phyloP scores from a whole-genome alignment of 345 rosid genomes.

The Acer yangbiense region DNA sequence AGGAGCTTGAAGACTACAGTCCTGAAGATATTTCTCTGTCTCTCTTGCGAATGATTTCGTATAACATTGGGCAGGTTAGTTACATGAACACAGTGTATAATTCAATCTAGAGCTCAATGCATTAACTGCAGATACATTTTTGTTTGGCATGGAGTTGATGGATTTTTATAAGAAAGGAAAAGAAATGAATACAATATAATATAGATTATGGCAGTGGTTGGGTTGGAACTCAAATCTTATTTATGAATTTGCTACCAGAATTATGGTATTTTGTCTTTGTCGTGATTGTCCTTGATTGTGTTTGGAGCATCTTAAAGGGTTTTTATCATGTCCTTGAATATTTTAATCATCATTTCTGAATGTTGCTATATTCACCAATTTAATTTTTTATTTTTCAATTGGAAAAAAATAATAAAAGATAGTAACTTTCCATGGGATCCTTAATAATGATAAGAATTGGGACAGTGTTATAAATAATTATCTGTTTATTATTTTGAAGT shows the following conservation, averaged over 20 bases:
- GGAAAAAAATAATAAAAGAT: not conserved
- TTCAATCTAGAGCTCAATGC: not conserved
- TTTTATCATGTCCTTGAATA: conserved; percentile 1
- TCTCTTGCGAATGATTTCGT: conserved; percentile 97
- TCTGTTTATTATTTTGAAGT: not conserved
- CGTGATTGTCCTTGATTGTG: not conserved
- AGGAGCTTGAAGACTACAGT: conserved; percentile 89
- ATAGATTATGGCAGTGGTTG: not conserved
- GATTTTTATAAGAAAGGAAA: not conserved
- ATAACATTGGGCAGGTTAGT: conserved; percentile 95
- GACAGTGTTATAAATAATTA: not conserved
- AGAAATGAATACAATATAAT: not conserved
- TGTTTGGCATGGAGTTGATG: not conserved
- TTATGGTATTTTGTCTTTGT: not conserved
- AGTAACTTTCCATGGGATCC: not conserved
- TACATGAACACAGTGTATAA: not conserved
- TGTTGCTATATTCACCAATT: not conserved
- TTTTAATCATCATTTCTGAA: not conserved
- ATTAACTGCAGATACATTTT: not conserved
- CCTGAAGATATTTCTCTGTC: conserved; percentile 97
- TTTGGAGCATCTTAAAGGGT: conserved; percentile 5
- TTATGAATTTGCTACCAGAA: not conserved
- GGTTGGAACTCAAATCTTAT: not conserved
- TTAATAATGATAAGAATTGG: not conserved
- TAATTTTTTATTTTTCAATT: not conserved